Evolutionary conservation across 1,284 basidiomycete genomes (phyloP), one percentile per base, ranked within the genome.

Genomic region (Cutaneotrichosporon arboriforme): DNA sequence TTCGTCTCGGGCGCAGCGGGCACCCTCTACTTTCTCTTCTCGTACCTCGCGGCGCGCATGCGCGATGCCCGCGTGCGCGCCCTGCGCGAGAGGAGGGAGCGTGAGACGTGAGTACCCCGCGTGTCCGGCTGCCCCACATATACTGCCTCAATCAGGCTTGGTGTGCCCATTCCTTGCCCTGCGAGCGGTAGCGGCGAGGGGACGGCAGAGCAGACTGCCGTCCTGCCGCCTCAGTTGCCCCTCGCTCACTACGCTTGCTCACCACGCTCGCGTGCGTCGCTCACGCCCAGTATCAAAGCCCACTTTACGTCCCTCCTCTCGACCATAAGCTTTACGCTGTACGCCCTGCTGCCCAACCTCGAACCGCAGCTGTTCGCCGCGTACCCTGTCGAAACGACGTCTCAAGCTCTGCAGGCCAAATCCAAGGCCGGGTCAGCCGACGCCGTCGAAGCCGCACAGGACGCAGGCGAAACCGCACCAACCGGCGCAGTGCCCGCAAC

Each of bases 261-360:
- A 12, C 47, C 15, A n/a, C n/a, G 13, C 20, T n/a, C n/a, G n/a
- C n/a, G n/a, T n/a, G n/a, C n/a, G n/a, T n/a, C n/a, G n/a, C n/a
- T n/a, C n/a, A n/a, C n/a, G n/a, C n/a, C n/a, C 58, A 76, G 74
- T 31, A 58, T 76, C 46, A 73, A 70, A 56, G 63, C 66, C 10
- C 71, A 74, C 60, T 76, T 74, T 52, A 69, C 68, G 4, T 67
- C 70, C 9, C 59, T 73, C 4, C 55, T 72, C 46, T 72, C 70
- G 13, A 74, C 69, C 5, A 69, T 74, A 22, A 70, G 69, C 17
- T 72, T 72, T 58, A 76, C 74, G 3, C 64, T 76, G 38, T 76
- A 76, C 45, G 73, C 73, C 12, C 65, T 76, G 10, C 57, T 76
- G 2, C 74, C 74, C 12, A 75, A 71, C 1, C 60, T 76, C 21